Percentiles rank a stretch among this genome's conserved stretches.
These are phyloP conservation scores for Penicillium palitans DNA, from an alignment of 2,329 filamentous ascomycete genomes.

Conservation along the genomic window DNA sequence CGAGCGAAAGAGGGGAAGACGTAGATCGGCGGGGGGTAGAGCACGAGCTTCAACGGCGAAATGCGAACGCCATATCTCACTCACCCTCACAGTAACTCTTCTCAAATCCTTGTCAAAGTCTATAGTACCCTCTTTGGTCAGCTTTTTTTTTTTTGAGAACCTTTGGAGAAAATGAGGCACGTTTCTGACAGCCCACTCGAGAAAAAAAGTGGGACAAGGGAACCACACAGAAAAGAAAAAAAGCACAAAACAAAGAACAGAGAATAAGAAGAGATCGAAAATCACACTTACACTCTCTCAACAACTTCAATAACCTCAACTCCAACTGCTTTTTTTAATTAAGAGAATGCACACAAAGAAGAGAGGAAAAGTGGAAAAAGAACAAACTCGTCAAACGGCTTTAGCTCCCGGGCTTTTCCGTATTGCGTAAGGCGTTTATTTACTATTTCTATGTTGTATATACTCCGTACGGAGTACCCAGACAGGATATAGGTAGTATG, in stretches of 20 bases:
- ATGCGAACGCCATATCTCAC: conserved; percentile 15
- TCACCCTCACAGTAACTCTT: conserved; percentile 32
- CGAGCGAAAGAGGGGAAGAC: conserved; percentile 11
- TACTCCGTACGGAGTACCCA: too few relatives aligned
- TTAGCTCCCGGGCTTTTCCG: conserved; percentile 43
- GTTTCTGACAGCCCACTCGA: conserved; percentile 33
- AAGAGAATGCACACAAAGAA: conserved; percentile 13
- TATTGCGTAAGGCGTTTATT: conserved; percentile 35
- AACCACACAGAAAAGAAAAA: conserved; percentile 3
- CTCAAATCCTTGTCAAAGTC: conserved; percentile 28
- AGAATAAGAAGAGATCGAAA: background rate
- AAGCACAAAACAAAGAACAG: background rate
- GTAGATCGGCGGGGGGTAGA: conserved; percentile 10
- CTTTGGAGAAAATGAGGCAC: conserved; percentile 27
- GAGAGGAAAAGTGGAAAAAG: conserved; percentile 19
- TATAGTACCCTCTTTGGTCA: conserved; percentile 20
- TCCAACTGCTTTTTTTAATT: conserved; percentile 4
- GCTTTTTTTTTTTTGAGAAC: conserved; percentile 26
- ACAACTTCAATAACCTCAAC: conserved; percentile 10
- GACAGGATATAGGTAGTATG: too few relatives aligned
- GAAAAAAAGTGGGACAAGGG: conserved; percentile 17
- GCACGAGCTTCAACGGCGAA: conserved; percentile 7
- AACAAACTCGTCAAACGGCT: conserved; percentile 31
- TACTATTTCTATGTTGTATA: background rate
- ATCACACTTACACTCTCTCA: background rate